Base-by-base conservation (phyloP, 495 filamentous ascomycete genomes). In the Aspergillus asperescens region DNA sequence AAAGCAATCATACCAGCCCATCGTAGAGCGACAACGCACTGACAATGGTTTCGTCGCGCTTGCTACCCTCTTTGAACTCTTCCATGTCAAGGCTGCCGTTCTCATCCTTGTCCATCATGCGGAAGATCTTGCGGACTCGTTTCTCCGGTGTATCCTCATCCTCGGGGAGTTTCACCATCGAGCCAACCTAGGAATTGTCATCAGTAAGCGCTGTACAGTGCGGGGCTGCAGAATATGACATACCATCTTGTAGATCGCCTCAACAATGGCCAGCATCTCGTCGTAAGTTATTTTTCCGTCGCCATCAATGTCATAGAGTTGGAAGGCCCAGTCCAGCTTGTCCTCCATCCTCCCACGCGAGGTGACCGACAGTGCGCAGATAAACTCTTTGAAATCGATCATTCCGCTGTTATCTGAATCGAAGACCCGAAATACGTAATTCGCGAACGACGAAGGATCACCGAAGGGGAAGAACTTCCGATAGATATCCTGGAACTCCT, bases 21-120 rank as follows among this genome's bases (percentile, higher is more conserved):
- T 98, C 93, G 62, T 98, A 98, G 51, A 98, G 78, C 45, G 91
- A 96, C 59, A 98, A 76, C 10, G 94, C 93, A 40, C 89, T 96
- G 32, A 98, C 93, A 65, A 98, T 98, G n/a, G 94, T 98, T 71
- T 95, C 92, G 68, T 98, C 93, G 32, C 90, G 88, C 77, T 96
- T 94, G 72, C 89, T 95, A 62, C 94, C 93, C 71, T 97, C 93
- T 71, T 96, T 97, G 78, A 98, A 98, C 69, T 98, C 93, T 44
- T 90, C 84, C 79, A 96, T 88, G 70, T 93, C 86, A 46, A 95
- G 73, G 64, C 84, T 89, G 52, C 91, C 86, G 63, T 97, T 96
- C 76, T 98, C 91, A 65, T 98, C 93, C 76, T 98, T 98, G 75
- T 98, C 93, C 93, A 98, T 98, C 93, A 97, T 96, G 60, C 87